Conservation (phyloP, 1,284 basidiomycete species). For the Malassezia sympodialis region DNA sequence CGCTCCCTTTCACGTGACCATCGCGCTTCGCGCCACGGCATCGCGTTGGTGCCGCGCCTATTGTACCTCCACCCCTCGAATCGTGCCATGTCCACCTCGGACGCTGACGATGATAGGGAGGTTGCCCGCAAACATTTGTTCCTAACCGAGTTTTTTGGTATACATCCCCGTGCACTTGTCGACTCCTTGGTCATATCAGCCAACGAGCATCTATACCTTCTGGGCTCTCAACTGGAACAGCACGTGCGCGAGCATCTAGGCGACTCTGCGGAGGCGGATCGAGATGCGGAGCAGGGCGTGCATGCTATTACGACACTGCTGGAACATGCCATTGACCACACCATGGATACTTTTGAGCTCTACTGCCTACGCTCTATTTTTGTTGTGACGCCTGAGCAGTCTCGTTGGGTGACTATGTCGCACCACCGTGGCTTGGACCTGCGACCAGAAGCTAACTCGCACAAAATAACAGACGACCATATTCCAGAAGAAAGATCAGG, state of each 20-base stretch:
- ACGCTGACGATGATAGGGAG: neutral
- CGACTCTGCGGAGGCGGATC: constrained; percentile 23
- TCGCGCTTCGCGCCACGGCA: constrained; percentile 3
- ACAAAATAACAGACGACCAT: neutral
- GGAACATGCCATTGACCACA: constrained; percentile 44
- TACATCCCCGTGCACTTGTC: constrained; percentile 39
- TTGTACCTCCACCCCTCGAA: neutral
- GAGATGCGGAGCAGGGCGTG: constrained; percentile 34
- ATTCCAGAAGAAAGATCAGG: neutral
- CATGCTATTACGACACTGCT: constrained; percentile 40
- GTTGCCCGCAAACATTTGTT: constrained; percentile 18
- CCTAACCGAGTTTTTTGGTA: constrained; percentile 47
- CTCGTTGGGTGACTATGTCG: constrained; percentile 33
- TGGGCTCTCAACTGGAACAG: constrained; percentile 33
- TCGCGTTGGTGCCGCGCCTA: neutral
- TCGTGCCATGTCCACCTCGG: constrained; percentile 7
- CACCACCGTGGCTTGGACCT: constrained; percentile 46
- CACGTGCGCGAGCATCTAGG: constrained; percentile 21
- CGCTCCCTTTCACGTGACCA: constrained; percentile 17
- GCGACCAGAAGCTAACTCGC: constrained; percentile 15
- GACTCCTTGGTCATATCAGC: constrained; percentile 40
- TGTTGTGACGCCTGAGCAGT: constrained; percentile 35
- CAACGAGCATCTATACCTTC: constrained; percentile 41
- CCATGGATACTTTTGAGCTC: constrained; percentile 43
- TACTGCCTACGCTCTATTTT: constrained; percentile 41